Evolutionary conservation across 2,329 filamentous ascomycete genomes (phyloP), one percentile per base, ranked within the genome.

Genomic region (Ascocoryne sarcoides): DNA sequence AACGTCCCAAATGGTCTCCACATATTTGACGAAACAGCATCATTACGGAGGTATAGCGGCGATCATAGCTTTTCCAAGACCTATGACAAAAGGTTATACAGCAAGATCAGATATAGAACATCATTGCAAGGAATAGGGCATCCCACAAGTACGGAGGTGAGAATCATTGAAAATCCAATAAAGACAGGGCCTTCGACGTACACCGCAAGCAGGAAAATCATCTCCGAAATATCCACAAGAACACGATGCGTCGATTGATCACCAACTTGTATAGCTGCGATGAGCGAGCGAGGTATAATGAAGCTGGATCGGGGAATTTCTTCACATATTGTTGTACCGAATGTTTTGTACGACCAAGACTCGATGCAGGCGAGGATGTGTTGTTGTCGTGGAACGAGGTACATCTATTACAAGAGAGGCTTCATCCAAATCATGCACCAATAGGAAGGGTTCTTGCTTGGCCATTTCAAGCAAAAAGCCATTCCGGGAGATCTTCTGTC

Each of bases 401-500:
- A 12, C 23, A 7, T 42, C 21, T 39, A 33, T 23, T 33, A 42
- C 39, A 38, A n/a, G 28, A 19, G 14, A 15, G 39, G 44, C 40
- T 41, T 46, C 40, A 39, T 10, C 16, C 14, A 12, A 42, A 43
- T 46, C 38, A 46, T 46, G 44, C 44, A 23, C 26, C 37, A 41
- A 31, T 14, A 14, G 9, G 17, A 9, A 31, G 12, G 26, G 29
- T 16, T 32, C 4, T 30, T 26, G 39, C 39, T 42, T 29, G 34
- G 32, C 32, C 39, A 32, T 33, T 28, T 20, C 29, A 41, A 38
- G 31, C 38, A 31, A 40, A 37, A 7, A 37, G 20, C 21, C 31
- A 43, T 20, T 36, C 39, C 49, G 48, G 46, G 48, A 49, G 48
- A 50, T 52, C 48, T 46, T 35, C 48, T 50, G 37, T 48, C 46